Base-by-base conservation (phyloP, 2,329 filamentous ascomycete species). In the Beauveria australis region DNA sequence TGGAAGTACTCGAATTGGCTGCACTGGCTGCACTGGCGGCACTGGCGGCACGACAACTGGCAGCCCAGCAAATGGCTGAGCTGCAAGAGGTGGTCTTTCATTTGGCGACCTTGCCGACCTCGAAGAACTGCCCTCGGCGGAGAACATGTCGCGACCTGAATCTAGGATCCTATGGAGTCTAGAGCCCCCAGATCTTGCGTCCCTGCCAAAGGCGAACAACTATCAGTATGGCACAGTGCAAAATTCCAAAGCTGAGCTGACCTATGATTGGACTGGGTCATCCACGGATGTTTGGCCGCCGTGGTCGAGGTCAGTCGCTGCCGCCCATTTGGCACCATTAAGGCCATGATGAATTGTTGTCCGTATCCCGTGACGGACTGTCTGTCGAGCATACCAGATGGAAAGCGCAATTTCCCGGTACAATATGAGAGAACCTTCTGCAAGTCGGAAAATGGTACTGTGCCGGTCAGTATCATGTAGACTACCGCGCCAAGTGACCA, bases 401-500 rank as follows among this genome's bases (percentile, higher is more conserved):
- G 52, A 54, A 54, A 54, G 3, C 18, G 9, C 9, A 19, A 7
- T 0, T 44, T 7, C 8, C 40, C 40, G 5, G 16, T 8, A 8
- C 40, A 40, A 53, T 59, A 64, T 7, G 43, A 16, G 16, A 51
- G 54, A 26, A 62, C 41, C 3, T 62, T 28, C 8, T 18, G 22
- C 2, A 60, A 3, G 40, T 52, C 53, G 10, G 44, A 2, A 52
- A 63, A 63, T 14, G 63, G 52, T 16, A 49, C 28, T 37, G 43
- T 41, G 19, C 58, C 40, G 22, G 60, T 53, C 28, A 64, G 48
- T 37, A 63, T 64, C 9, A 30, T 48, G 46, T 62, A 63, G 8
- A 52, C 43, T n/a, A 63, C 54, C 12, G 57, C 61, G 30, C 61
- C 59, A 16, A 60, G 57, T 28, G 61, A 64, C 61, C 61, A 62